Conservation (phyloP, 148 eudicot species). For the Silene latifolia region DNA sequence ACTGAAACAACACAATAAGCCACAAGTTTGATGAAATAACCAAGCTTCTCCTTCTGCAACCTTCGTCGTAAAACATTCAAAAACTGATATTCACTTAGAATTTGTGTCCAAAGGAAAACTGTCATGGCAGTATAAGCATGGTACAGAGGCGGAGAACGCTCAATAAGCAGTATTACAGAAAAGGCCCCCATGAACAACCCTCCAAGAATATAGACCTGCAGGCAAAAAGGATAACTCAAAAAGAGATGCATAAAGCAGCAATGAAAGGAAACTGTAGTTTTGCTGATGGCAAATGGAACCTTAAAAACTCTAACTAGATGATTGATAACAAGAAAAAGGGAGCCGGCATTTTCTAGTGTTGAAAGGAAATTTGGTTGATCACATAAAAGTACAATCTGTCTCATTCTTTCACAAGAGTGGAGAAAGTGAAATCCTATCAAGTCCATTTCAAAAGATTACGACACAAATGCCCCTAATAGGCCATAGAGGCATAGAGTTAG, state of each 20-base stretch:
- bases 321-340: background rate
- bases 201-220: constrained; percentile 48
- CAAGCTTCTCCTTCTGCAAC: constrained; percentile 36
- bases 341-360: too few relatives aligned
- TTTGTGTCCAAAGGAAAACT: constrained; percentile 87
- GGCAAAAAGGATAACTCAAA: background rate
- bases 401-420: too few relatives aligned
- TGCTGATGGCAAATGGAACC: background rate
- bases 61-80: constrained; percentile 59
- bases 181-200: constrained; percentile 50
- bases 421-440: too few relatives aligned
- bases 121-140: constrained; percentile 88
- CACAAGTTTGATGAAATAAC: constrained; percentile 44
- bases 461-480: too few relatives aligned
- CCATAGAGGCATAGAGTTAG: too few relatives aligned
- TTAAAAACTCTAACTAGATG: background rate
- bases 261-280: background rate
- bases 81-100: constrained; percentile 64
- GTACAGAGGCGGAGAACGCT: constrained; percentile 84
- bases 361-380: too few relatives aligned
- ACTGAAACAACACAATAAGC: constrained; percentile 54
- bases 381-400: too few relatives aligned
- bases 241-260: background rate
- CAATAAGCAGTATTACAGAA: constrained; percentile 52
- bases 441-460: too few relatives aligned